These are phyloP conservation scores for Erodium maritimum DNA, from an alignment of 345 rosid species.

Conservation along the genomic window DNA sequence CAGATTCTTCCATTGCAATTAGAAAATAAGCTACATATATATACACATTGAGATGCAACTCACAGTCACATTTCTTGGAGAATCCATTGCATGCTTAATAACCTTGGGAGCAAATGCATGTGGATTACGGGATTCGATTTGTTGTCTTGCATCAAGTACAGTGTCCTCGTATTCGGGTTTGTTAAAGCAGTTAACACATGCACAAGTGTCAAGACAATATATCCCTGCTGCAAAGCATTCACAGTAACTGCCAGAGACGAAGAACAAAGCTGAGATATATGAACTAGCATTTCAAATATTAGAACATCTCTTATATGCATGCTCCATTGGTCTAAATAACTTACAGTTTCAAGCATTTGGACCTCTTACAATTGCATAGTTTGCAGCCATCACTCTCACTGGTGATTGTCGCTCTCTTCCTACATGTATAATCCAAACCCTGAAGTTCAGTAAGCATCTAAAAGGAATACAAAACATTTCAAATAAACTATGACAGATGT, in stretches of 20 bases:
- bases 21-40: not conserved
- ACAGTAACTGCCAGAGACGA: conserved; percentile 47
- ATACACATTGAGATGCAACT: not conserved
- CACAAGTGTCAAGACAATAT: conserved; percentile 62
- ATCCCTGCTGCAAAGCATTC: conserved; percentile 85
- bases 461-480: not conserved
- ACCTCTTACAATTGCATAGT: conserved; percentile 32
- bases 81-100: conserved; percentile 6
- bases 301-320: too few relatives aligned
- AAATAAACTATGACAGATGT: not conserved
- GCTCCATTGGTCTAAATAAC: conserved; percentile 2
- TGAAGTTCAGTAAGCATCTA: not conserved
- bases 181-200: conserved; percentile 61
- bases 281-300: too few relatives aligned
- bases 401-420: conserved; percentile 5
- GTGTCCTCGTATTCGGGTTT: conserved; percentile 38
- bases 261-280: not conserved
- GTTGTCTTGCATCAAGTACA: conserved; percentile 41
- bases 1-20: not conserved
- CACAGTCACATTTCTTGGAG: not conserved
- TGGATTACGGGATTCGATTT: conserved; percentile 60
- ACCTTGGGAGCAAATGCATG: conserved; percentile 85
- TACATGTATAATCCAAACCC: not conserved
- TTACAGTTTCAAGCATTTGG: conserved; percentile 47
- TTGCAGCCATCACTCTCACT: conserved; percentile 16